Conservation (phyloP, 192 early-diverging fungal species). For the Backusella liffmaniae region DNA sequence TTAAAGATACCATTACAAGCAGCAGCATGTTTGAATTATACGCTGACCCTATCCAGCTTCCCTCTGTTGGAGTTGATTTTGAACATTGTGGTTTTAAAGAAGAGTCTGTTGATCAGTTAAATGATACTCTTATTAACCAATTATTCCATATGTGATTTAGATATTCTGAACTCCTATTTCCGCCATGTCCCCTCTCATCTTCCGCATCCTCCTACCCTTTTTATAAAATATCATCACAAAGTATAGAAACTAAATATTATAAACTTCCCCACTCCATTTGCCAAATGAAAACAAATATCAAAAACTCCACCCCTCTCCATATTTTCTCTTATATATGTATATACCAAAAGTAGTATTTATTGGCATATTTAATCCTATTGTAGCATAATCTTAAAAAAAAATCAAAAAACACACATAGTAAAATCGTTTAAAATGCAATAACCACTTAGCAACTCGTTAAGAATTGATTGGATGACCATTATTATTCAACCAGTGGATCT, state of each 20-base stretch:
- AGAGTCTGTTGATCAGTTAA: conserved; percentile 4
- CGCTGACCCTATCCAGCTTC: conserved; percentile 1
- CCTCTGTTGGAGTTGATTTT: conserved; percentile 12
- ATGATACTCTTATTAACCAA: conserved; percentile 11
- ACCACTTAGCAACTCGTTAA: not conserved
- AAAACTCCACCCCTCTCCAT: not conserved
- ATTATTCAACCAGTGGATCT: too few species aligned
- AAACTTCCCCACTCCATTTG: not conserved
- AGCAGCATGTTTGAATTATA: conserved; percentile 11
- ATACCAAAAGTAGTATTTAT: conserved; percentile 3
- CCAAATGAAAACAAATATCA: not conserved
- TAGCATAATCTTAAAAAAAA: not conserved
- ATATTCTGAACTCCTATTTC: not conserved
- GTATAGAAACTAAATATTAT: not conserved
- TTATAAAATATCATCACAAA: not conserved
- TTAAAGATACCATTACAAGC: not conserved
- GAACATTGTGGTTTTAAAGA: conserved; percentile 17
- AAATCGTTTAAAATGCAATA: not conserved
- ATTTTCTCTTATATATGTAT: not conserved
- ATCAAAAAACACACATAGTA: not conserved
- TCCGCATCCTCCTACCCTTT: not conserved
- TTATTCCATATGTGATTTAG: conserved; percentile 13
- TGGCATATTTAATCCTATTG: conserved; percentile 4
- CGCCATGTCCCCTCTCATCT: not conserved
- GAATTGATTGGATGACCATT: too few species aligned